Base-by-base conservation (phyloP, 208 protist genomes). In the Leishmania aethiopica region DNA sequence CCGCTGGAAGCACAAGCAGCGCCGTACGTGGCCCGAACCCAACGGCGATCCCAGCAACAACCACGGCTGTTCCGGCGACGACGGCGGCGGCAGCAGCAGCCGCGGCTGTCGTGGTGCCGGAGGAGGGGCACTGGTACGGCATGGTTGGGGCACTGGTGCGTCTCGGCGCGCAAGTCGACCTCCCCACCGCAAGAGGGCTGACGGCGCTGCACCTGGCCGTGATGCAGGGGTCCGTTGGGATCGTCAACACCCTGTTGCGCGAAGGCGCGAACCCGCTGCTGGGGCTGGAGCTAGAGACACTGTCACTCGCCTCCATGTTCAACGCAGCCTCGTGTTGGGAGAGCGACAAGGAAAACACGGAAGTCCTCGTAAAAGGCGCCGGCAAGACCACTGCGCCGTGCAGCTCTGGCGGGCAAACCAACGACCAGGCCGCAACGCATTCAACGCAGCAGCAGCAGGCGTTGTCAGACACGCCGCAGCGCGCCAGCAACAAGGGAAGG, bases 141-240 rank as follows among this genome's bases (percentile, higher is more conserved):
- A 75, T 87, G 71, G 71, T 87, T 11, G 75, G 66, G 25, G 77
- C 77, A 17, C 80, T 91, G 77, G 80, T 91, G 59, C 69, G 72
- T 28, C 79, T 83, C 62, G 88, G 88, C 7, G 88, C 88, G 2
- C 78, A 75, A 22, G 85, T 91, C 6, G 84, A 91, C 80, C 78
- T 82, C 55, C 69, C 80, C 3, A 87, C 83, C n/a, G 53, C 78
- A 1, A 73, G 75, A 47, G 82, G 85, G 13, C 83, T 87, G 35
- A 91, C 88, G 10, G 85, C 88, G 75, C 79, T 89, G 53, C 85
- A 88, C 76, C 80, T 91, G n/a, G 88, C 85, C n/a, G 80, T 91
- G 37, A 71, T 80, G 35, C 83, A 83, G 25, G 80, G 75, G 49
- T 70, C 78, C n/a, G 51, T 89, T 37, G 85, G 88, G 6, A 76